Evolutionary conservation across 345 rosid genomes (phyloP).

Genomic region (Boechera retrofracta): DNA sequence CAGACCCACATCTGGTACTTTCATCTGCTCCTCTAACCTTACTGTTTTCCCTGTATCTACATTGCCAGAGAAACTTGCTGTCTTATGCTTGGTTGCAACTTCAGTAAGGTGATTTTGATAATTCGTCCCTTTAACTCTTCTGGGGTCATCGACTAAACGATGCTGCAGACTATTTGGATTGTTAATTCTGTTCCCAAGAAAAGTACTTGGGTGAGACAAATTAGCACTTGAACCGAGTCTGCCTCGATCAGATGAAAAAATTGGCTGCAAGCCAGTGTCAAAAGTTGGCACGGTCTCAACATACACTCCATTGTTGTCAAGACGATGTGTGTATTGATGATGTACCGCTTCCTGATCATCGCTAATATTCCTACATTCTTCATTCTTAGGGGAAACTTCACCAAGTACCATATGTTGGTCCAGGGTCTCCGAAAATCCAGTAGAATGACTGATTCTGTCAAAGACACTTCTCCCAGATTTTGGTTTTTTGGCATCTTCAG

Average conservation of each 20-base stretch:
- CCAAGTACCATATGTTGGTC: conserved; percentile 44
- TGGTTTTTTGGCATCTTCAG: conserved; percentile 68
- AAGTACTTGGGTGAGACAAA: conserved; percentile 38
- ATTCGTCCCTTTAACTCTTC: conserved; percentile 41
- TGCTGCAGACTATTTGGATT: conserved; percentile 53
- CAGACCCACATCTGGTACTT: conserved; percentile 49
- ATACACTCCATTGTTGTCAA: conserved; percentile 51
- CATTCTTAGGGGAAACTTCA: conserved; percentile 53
- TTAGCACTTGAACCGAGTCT: conserved; percentile 49
- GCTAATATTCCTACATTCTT: conserved; percentile 49
- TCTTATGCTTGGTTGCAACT: conserved; percentile 50
- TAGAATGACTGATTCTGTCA: conserved; percentile 78
- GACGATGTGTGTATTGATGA: conserved; percentile 47
- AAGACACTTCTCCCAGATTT: conserved; percentile 82
- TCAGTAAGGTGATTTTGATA: conserved; percentile 48
- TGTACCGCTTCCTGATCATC: conserved; percentile 44
- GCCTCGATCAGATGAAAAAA: conserved; percentile 54
- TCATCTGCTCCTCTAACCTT: conserved; percentile 54
- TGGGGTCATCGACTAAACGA: conserved; percentile 49
- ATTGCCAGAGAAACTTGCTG: conserved; percentile 54
- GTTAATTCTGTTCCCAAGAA: conserved; percentile 51
- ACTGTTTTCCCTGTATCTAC: conserved; percentile 60
- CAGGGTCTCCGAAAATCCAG: conserved; percentile 45
- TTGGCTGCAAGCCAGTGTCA: conserved; percentile 55
- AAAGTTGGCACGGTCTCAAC: conserved; percentile 46